Conservation (phyloP, 495 filamentous ascomycete species). For the Penicillium desertorum region DNA sequence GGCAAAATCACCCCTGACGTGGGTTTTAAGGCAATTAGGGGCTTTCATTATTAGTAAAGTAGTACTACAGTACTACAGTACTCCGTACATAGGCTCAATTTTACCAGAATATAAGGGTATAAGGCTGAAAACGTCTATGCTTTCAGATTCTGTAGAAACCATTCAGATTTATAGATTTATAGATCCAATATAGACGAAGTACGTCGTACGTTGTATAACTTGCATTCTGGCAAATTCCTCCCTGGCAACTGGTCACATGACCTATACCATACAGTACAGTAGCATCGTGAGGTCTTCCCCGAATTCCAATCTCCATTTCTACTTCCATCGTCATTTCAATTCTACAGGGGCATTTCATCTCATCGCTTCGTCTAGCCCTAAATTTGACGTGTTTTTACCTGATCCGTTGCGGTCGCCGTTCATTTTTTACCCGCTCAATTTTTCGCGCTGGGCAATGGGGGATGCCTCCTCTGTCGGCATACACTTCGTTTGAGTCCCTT, state of each 20-base stretch:
- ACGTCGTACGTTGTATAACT: neutral
- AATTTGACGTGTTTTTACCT: neutral
- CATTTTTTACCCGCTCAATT: slow-evolving; percentile 6
- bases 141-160: neutral
- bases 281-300: neutral
- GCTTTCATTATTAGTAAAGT: neutral
- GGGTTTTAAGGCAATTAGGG: neutral
- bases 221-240: slow-evolving; percentile 12
- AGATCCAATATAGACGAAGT: neutral
- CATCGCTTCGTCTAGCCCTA: neutral
- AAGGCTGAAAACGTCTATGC: neutral
- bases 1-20: neutral
- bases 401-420: slow-evolving; percentile 8
- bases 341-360: slow-evolving; percentile 1
- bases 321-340: slow-evolving; percentile 8
- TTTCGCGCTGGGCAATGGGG: slow-evolving; percentile 43
- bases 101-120: neutral
- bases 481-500: slow-evolving; percentile 84
- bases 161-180: neutral
- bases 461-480: slow-evolving; percentile 60
- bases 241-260: slow-evolving; percentile 15
- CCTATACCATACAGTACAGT: slow-evolving; percentile 9
- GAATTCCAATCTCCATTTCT: neutral
- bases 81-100: neutral
- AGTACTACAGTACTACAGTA: neutral